These are phyloP conservation scores for Fusarium sp. DNA, from an alignment of 2,329 filamentous ascomycete genomes.

Conservation along the genomic window DNA sequence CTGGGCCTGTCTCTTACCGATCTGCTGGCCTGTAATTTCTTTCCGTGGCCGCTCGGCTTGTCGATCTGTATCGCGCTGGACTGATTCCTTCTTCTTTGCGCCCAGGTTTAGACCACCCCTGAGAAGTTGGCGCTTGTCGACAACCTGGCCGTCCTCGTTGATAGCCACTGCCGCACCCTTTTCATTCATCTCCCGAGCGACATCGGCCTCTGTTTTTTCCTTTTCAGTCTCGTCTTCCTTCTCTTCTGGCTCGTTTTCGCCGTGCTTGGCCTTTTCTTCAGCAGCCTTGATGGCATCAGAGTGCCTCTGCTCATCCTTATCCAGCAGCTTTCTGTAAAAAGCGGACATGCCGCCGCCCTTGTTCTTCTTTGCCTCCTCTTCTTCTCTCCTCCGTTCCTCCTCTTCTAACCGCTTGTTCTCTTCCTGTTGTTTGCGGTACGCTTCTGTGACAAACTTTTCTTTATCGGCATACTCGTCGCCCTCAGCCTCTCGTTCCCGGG, in stretches of 20 bases:
- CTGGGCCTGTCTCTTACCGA: conserved; percentile 75
- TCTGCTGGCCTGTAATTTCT: conserved; percentile 59
- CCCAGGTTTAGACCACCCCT: conserved; percentile 82
- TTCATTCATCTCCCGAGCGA: conserved; percentile 78
- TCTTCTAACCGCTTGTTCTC: conserved; percentile 80
- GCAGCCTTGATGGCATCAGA: conserved; percentile 79
- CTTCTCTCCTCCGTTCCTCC: conserved; percentile 78
- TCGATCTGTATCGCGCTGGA: conserved; percentile 43
- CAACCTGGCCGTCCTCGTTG: conserved; percentile 87
- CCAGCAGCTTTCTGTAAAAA: conserved; percentile 83
- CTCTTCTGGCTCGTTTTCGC: conserved; percentile 50
- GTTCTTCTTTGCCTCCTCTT: conserved; percentile 75
- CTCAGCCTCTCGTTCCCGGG: conserved; percentile 83
- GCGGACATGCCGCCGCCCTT: conserved; percentile 79
- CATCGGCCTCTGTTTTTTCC: conserved; percentile 72
- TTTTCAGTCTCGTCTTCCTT: conserved; percentile 65
- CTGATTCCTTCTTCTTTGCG: conserved; percentile 70
- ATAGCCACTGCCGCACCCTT: conserved; percentile 75
- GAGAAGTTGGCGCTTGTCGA: conserved; percentile 87
- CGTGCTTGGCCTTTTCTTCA: conserved; percentile 66
- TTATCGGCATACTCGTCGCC: conserved; percentile 87
- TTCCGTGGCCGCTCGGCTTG: conserved; percentile 51
- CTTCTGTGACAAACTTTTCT: conserved; percentile 88
- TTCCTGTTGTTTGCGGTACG: conserved; percentile 86
- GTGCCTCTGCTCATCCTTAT: conserved; percentile 79